Percentiles rank a stretch among this genome's conserved stretches.
These are phyloP conservation scores for Lenzites betulinus DNA, from an alignment of 768 basidiomycete species.

Conservation along the genomic window DNA sequence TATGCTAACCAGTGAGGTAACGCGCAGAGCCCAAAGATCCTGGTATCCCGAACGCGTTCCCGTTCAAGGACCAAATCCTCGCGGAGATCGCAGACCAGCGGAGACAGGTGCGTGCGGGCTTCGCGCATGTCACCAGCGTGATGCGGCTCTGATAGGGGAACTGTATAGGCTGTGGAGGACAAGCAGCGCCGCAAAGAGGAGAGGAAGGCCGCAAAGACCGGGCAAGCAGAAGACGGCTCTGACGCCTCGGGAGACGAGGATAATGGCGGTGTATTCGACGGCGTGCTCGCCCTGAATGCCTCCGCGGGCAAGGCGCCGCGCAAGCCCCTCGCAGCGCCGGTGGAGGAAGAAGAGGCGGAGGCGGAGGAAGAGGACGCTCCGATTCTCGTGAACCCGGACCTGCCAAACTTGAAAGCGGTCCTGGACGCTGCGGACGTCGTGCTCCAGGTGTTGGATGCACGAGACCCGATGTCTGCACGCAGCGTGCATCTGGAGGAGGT, in stretches of 20 bases:
- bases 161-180: constrained; percentile 69
- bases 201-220: constrained; percentile 50
- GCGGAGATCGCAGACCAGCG: constrained; percentile 88
- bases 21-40: constrained; percentile 80
- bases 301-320: not conserved
- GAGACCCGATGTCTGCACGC: constrained; percentile 77
- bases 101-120: constrained; percentile 53
- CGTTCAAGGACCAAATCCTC: constrained; percentile 91
- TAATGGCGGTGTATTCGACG: constrained; percentile 42
- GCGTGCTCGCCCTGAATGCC: constrained; percentile 41
- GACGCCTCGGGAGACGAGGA: constrained; percentile 34
- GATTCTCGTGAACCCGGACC: constrained; percentile 59
- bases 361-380: constrained; percentile 58
- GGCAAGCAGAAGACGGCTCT: constrained; percentile 26
- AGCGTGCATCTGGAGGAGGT: constrained; percentile 64
- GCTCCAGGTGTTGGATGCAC: constrained; percentile 78
- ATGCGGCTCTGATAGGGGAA: not conserved
- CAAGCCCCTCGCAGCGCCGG: constrained; percentile 24
- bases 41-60: constrained; percentile 91
- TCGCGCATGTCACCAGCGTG: not conserved
- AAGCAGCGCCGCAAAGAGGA: constrained; percentile 68
- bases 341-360: constrained; percentile 26
- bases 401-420: constrained; percentile 64
- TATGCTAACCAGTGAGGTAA: constrained; percentile 9
- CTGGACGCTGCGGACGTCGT: constrained; percentile 79